A percentile compares a stretch with the other conserved stretches of the same genome.
These are phyloP conservation scores for Nyssa sinensis DNA, from an alignment of 148 eudicot species.

Conservation along the genomic window DNA sequence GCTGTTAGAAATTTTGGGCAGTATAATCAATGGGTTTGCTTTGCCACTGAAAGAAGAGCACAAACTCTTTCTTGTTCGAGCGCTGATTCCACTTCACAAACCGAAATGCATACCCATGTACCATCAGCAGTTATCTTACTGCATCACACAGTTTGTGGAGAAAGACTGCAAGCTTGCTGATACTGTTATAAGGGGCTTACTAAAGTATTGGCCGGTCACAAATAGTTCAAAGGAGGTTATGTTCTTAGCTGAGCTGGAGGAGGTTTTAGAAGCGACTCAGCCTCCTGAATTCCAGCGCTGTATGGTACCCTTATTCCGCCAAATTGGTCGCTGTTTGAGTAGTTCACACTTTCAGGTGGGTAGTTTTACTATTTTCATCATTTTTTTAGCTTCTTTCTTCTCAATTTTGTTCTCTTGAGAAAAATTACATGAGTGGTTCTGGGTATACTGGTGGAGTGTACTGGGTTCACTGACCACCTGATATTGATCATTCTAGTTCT, in stretches of 20 bases:
- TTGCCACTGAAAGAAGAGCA: slow-evolving; percentile 86
- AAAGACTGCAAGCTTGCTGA: slow-evolving; percentile 87
- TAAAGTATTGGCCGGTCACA: slow-evolving; percentile 82
- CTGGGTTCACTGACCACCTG: too few species aligned
- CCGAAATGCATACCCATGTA: slow-evolving; percentile 72
- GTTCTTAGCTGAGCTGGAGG: slow-evolving; percentile 83
- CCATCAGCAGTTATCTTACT: slow-evolving; percentile 85
- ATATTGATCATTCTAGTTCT: too few species aligned
- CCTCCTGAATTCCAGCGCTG: slow-evolving; percentile 83
- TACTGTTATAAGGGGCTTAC: slow-evolving; percentile 72
- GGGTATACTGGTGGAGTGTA: slow-evolving; percentile 3
- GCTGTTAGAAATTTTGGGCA: slow-evolving; percentile 80
- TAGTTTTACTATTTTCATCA: slow-evolving; percentile 1
- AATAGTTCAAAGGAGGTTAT: slow-evolving; percentile 91
- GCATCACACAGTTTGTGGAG: slow-evolving; percentile 83
- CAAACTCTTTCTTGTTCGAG: slow-evolving; percentile 72
- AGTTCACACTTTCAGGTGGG: slow-evolving; percentile 87
- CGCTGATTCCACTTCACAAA: slow-evolving; percentile 77
- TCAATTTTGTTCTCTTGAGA: background rate
- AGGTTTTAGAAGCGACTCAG: slow-evolving; percentile 84
- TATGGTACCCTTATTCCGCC: slow-evolving; percentile 68
- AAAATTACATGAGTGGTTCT: background rate
- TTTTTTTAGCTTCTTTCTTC: background rate
- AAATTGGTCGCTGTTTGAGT: slow-evolving; percentile 67
- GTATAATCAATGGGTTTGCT: slow-evolving; percentile 82